Evolutionary conservation across 495 filamentous ascomycete species (phyloP).

Genomic region (Talaromyces borbonicus): DNA sequence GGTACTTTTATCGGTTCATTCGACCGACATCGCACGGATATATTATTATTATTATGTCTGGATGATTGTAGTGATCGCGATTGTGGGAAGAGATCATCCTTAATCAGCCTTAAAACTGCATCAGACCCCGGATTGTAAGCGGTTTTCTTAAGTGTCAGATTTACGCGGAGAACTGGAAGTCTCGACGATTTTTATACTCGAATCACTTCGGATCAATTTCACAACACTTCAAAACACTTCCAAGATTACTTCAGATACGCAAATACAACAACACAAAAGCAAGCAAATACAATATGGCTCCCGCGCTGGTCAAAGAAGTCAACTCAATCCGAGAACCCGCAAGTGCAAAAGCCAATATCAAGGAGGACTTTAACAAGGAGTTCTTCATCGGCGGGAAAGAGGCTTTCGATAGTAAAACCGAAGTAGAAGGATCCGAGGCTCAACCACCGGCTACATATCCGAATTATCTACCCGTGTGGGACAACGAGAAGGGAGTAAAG

Average conservation of each 20-base stretch:
- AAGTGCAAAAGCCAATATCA: slow-evolving; percentile 27
- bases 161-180: too few relatives aligned
- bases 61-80: too few relatives aligned
- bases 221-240: not conserved
- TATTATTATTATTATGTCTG: too few relatives aligned
- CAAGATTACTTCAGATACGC: not conserved
- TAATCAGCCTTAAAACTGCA: too few relatives aligned
- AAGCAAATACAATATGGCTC: slow-evolving; percentile 37
- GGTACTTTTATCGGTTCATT: too few relatives aligned
- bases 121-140: too few relatives aligned
- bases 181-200: too few relatives aligned
- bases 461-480: slow-evolving; percentile 71
- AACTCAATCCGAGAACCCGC: slow-evolving; percentile 23
- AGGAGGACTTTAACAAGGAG: slow-evolving; percentile 53
- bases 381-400: slow-evolving; percentile 43
- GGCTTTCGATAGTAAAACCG: slow-evolving; percentile 28
- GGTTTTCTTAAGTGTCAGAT: too few relatives aligned
- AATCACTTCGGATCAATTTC: too few relatives aligned
- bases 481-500: slow-evolving; percentile 33
- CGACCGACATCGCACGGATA: too few relatives aligned
- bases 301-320: slow-evolving; percentile 38
- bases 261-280: too few relatives aligned
- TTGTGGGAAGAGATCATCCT: not conserved
- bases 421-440: slow-evolving; percentile 35
- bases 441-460: slow-evolving; percentile 49